phyloP scores from a whole-genome alignment of 2,329 filamentous ascomycete genomes.

The Sordariomycetes sp. region DNA sequence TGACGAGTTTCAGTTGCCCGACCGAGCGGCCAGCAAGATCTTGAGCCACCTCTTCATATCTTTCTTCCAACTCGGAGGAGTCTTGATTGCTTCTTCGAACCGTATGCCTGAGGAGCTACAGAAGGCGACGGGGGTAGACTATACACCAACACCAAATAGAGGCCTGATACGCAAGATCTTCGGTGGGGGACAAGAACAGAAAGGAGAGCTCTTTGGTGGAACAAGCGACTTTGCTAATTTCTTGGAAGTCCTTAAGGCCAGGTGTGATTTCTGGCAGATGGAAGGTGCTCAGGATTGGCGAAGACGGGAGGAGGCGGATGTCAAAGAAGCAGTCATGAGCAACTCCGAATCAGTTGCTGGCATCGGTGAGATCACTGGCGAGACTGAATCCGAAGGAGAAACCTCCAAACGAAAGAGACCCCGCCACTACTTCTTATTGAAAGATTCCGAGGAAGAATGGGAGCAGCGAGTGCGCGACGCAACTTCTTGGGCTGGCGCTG shows the following conservation, averaged over 20 bases:
- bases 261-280: constrained; percentile 81
- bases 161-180: constrained; percentile 41
- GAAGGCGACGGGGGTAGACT: constrained; percentile 65
- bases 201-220: constrained; percentile 45
- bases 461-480: constrained; percentile 10
- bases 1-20: constrained; percentile 77
- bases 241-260: constrained; percentile 63
- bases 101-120: constrained; percentile 75
- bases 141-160: constrained; percentile 44
- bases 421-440: constrained; percentile 17
- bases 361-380: not conserved
- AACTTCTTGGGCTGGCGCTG: constrained; percentile 11
- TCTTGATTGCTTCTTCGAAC: constrained; percentile 72
- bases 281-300: constrained; percentile 67
- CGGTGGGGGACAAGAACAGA: constrained; percentile 22
- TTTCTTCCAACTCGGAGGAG: constrained; percentile 76
- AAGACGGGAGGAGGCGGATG: constrained; percentile 34
- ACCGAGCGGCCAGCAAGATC: constrained; percentile 69
- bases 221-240: constrained; percentile 69
- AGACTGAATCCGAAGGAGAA: not conserved
- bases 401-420: constrained; percentile 14
- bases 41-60: constrained; percentile 68
- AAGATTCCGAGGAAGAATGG: constrained; percentile 19
- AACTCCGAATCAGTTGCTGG: not conserved
- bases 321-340: constrained; percentile 1